Conservation (phyloP, 2,329 filamentous ascomycete genomes). For the Torrubiella hemipterigena region DNA sequence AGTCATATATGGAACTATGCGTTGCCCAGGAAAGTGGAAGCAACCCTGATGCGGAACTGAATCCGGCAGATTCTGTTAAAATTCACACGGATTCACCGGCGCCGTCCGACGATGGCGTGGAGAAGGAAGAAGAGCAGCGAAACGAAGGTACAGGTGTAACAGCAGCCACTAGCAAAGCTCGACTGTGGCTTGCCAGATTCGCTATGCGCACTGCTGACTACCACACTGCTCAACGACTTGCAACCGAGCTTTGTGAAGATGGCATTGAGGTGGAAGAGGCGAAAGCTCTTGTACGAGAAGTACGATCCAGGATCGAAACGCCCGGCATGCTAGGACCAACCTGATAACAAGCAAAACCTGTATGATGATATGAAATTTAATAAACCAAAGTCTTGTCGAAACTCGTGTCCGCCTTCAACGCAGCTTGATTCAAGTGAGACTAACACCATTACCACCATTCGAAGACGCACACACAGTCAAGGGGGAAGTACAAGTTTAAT, state of each 20-base stretch:
- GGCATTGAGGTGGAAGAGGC: conserved; percentile 95
- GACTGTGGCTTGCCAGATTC: conserved; percentile 84
- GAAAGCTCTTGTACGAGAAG: conserved; percentile 81
- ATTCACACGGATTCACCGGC: conserved; percentile 42
- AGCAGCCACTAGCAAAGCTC: conserved; percentile 78
- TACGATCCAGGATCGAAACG: conserved; percentile 63
- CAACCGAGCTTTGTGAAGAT: conserved; percentile 87
- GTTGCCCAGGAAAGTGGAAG: conserved; percentile 81
- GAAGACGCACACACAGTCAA: too few species aligned
- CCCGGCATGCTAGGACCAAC: conserved; percentile 17
- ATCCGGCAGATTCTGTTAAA: conserved; percentile 35
- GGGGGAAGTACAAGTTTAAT: too few species aligned
- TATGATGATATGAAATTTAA: too few species aligned
- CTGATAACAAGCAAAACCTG: too few species aligned
- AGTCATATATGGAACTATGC: conserved; percentile 91
- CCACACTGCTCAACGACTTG: conserved; percentile 63
- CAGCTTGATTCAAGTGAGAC: too few species aligned
- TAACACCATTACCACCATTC: too few species aligned
- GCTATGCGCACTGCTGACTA: conserved; percentile 69
- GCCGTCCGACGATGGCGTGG: conserved; percentile 23
- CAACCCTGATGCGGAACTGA: conserved; percentile 25
- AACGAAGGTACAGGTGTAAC: conserved; percentile 69
- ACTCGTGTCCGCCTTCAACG: too few species aligned
- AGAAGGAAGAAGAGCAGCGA: conserved; percentile 19
- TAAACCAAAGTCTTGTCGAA: too few species aligned